Percentiles rank a stretch among this genome's conserved stretches.
phyloP scores from a whole-genome alignment of 106 monocot genomes.

The Apostasia ramifera region DNA sequence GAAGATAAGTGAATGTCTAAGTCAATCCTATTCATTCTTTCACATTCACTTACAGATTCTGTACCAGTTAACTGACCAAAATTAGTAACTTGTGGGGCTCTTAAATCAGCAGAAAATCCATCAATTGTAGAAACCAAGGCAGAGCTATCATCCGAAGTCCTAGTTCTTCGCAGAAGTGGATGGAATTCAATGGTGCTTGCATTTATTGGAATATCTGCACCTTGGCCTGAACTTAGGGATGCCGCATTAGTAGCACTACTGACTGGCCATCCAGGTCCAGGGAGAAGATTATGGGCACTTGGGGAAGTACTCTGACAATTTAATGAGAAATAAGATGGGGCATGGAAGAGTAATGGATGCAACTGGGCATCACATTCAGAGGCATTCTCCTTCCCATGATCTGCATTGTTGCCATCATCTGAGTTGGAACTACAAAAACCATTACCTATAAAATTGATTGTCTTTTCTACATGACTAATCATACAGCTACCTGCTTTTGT shows the following conservation, averaged over 20 bases:
- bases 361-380: conserved; percentile 59
- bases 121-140: conserved; percentile 3
- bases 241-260: not conserved
- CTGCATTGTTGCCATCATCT: conserved; percentile 12
- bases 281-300: conserved; percentile 22
- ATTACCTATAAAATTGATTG: conserved; percentile 15
- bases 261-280: conserved; percentile 1
- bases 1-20: conserved; percentile 62
- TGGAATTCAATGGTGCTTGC: conserved; percentile 63
- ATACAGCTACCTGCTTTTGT: conserved; percentile 10
- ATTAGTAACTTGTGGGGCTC: conserved; percentile 6
- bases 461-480: conserved; percentile 10
- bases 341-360: conserved; percentile 79
- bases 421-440: not conserved
- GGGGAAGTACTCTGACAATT: conserved; percentile 23
- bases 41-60: conserved; percentile 22
- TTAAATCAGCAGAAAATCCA: conserved; percentile 2
- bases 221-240: not conserved
- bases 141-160: conserved; percentile 11
- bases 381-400: conserved; percentile 34
- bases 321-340: conserved; percentile 25
- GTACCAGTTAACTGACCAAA: conserved; percentile 9
- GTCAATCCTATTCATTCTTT: conserved; percentile 54
- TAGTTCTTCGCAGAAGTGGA: conserved; percentile 62
- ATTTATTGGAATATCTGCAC: not conserved